Conservation (phyloP, 1,139 yeast species). For the Candida buenavistaensis region DNA sequence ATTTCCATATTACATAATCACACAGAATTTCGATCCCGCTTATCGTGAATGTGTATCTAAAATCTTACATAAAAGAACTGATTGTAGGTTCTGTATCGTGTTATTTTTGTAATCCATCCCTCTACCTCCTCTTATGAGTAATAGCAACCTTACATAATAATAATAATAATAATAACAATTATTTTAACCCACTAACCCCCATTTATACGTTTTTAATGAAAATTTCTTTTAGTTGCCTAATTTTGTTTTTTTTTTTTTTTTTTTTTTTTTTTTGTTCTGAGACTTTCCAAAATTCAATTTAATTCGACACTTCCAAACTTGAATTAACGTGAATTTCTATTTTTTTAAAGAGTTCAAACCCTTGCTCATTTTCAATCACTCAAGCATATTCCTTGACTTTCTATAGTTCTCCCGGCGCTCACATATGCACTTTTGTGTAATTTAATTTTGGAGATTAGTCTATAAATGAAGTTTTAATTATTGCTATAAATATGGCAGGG, state of each 20-base stretch:
- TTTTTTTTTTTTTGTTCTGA: neutral
- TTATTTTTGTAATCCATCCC: too few species aligned
- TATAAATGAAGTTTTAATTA: conserved; percentile 1
- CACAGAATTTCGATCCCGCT: too few species aligned
- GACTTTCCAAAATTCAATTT: too few species aligned
- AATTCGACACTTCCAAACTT: neutral
- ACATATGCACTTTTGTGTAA: neutral
- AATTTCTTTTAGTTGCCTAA: conserved; percentile 1
- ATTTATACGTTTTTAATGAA: too few species aligned
- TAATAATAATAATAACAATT: too few species aligned
- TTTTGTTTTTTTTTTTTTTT: neutral
- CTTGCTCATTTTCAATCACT: neutral
- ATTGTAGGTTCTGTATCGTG: too few species aligned
- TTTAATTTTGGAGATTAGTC: neutral
- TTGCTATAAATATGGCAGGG: conserved; percentile 6
- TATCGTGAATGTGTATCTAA: too few species aligned
- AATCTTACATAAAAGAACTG: too few species aligned
- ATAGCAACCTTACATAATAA: too few species aligned
- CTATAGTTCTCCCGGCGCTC: neutral
- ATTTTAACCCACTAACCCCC: too few species aligned
- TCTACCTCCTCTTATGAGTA: too few species aligned
- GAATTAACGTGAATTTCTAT: neutral
- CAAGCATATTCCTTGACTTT: neutral
- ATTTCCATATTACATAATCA: too few species aligned
- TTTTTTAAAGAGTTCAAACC: neutral